Evolutionary conservation across 1,284 basidiomycete species (phyloP).

Genomic region (Testicularia cyperi): DNA sequence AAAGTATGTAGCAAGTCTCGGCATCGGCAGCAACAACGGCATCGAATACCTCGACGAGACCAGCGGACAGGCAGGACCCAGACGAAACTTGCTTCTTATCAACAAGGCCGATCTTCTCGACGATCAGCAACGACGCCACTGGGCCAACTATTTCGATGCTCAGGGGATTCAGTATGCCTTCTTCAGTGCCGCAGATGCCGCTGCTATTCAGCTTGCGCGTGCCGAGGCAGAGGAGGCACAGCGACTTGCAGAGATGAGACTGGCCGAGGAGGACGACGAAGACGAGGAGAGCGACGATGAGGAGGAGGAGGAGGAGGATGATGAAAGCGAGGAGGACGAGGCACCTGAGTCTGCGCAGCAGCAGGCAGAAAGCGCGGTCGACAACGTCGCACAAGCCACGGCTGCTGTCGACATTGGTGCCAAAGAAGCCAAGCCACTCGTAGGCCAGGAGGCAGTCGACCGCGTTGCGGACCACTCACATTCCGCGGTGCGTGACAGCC

Average conservation of each 20-base stretch:
- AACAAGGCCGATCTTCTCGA: constrained; percentile 96
- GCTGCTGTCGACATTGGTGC: constrained; percentile 24
- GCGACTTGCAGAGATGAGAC: constrained; percentile 50
- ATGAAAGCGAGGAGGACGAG: constrained; percentile 42
- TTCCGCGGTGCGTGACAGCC: constrained; percentile 13
- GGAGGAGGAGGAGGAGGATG: constrained; percentile 59
- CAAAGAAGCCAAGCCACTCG: constrained; percentile 32
- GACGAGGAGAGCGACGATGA: constrained; percentile 31
- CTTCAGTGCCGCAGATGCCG: constrained; percentile 90
- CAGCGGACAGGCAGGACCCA: constrained; percentile 67
- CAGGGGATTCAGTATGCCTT: constrained; percentile 84
- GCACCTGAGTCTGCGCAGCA: constrained; percentile 21
- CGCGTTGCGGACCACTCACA: constrained; percentile 18
- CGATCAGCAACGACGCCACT: constrained; percentile 72
- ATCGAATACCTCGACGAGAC: constrained; percentile 81
- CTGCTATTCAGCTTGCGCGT: constrained; percentile 69
- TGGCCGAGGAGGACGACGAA: constrained; percentile 46
- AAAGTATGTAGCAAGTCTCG: constrained; percentile 51
- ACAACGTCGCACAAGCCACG: constrained; percentile 10
- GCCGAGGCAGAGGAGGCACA: constrained; percentile 64
- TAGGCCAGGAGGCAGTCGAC: constrained; percentile 36
- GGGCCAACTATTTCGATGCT: constrained; percentile 92
- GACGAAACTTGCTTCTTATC: constrained; percentile 80
- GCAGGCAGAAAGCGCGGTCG: constrained; percentile 9
- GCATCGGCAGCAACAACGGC: constrained; percentile 82